Conservation (phyloP, 2,329 filamentous ascomycete species). For the Endothia cerciana region DNA sequence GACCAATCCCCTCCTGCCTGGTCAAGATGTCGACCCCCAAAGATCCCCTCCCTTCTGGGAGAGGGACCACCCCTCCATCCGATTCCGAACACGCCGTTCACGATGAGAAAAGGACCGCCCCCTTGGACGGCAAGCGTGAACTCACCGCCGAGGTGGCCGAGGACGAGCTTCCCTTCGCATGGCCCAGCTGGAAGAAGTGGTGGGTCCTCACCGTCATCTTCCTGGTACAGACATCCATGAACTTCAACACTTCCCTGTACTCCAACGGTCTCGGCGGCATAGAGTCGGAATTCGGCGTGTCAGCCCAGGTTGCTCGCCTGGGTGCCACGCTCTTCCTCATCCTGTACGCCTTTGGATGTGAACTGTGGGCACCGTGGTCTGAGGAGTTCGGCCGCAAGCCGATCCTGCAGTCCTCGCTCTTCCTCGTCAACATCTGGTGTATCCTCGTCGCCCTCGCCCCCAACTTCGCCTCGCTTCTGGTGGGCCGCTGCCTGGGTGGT, state of each 20-base stretch:
- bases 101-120: conserved; percentile 19
- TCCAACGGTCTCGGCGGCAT: conserved; percentile 71
- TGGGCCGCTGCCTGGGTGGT: conserved; percentile 71
- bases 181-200: conserved; percentile 69
- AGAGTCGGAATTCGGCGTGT: conserved; percentile 68
- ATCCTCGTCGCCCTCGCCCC: conserved; percentile 72
- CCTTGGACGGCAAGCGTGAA: conserved; percentile 35
- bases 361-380: conserved; percentile 86
- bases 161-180: conserved; percentile 66
- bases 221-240: conserved; percentile 76
- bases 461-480: conserved; percentile 72
- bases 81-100: conserved; percentile 12
- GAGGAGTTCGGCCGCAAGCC: conserved; percentile 81
- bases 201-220: conserved; percentile 74
- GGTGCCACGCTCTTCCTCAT: conserved; percentile 81
- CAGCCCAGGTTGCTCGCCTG: conserved; percentile 68
- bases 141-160: conserved; percentile 65
- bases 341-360: conserved; percentile 82
- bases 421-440: conserved; percentile 79
- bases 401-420: conserved; percentile 72
- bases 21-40: conserved; percentile 14
- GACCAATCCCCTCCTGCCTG: neutral
- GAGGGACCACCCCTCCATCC: neutral
- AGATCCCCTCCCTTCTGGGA: conserved; percentile 10
- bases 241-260: conserved; percentile 77